Evolutionary conservation across 148 eudicot genomes (phyloP).

Genomic region (Bassia scoparia): DNA sequence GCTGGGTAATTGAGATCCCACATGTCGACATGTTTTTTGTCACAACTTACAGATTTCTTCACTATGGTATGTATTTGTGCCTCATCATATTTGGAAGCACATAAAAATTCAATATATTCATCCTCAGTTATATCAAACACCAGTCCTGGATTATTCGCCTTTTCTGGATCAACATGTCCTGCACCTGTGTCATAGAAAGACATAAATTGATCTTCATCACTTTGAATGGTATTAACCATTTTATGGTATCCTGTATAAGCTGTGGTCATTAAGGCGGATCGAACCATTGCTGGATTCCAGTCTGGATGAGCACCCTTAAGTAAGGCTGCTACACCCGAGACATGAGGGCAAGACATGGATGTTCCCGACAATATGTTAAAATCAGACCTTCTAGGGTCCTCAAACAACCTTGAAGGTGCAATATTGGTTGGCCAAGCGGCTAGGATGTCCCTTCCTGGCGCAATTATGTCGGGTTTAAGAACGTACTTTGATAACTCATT

Average conservation of each 20-base stretch:
- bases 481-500: slow-evolving; percentile 6
- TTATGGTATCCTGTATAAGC: slow-evolving; percentile 30
- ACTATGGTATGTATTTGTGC: neutral
- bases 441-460: slow-evolving; percentile 39
- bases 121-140: slow-evolving; percentile 17
- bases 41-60: slow-evolving; percentile 9
- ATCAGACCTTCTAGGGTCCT: slow-evolving; percentile 20
- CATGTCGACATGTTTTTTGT: neutral
- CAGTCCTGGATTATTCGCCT: slow-evolving; percentile 29
- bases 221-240: slow-evolving; percentile 12
- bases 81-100: slow-evolving; percentile 13
- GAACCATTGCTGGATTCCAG: slow-evolving; percentile 42
- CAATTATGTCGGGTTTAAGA: slow-evolving; percentile 47
- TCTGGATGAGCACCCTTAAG: slow-evolving; percentile 34
- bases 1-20: slow-evolving; percentile 29
- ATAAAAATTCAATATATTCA: slow-evolving; percentile 21
- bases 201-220: neutral
- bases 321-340: slow-evolving; percentile 37
- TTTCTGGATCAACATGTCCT: slow-evolving; percentile 29
- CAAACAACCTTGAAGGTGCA: slow-evolving; percentile 17
- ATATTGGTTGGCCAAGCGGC: slow-evolving; percentile 34
- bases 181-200: slow-evolving; percentile 23
- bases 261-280: slow-evolving; percentile 46
- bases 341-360: slow-evolving; percentile 48
- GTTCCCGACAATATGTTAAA: slow-evolving; percentile 42